These are phyloP conservation scores for Onygena corvina DNA, from an alignment of 2,329 filamentous ascomycete genomes.

Conservation along the genomic window DNA sequence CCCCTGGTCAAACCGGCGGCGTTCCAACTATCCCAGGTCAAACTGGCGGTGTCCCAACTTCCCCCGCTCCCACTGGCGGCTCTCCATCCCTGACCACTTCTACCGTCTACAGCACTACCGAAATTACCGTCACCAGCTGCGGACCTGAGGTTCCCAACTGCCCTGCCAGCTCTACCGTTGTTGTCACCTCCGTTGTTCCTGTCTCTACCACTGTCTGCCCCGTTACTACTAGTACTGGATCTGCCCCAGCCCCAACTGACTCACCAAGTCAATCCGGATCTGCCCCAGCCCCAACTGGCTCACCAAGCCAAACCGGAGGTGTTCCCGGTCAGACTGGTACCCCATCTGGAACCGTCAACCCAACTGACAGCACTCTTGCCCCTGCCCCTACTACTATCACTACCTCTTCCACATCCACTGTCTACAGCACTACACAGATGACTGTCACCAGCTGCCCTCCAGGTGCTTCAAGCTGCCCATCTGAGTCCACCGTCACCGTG, in stretches of 20 bases:
- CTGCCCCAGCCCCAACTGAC: neutral
- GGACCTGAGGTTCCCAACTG: constrained; percentile 37
- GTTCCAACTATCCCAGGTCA: neutral
- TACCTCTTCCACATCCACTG: constrained; percentile 26
- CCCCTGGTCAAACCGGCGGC: neutral
- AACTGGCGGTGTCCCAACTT: neutral
- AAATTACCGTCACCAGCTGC: constrained; percentile 32
- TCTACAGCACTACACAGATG: constrained; percentile 27
- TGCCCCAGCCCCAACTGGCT: neutral
- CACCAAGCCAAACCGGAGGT: neutral
- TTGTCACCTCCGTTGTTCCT: constrained; percentile 45
- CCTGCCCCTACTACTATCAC: constrained; percentile 11
- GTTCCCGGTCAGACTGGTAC: neutral
- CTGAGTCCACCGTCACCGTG: constrained; percentile 37
- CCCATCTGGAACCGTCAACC: neutral
- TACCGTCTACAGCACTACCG: constrained; percentile 28
- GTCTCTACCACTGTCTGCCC: constrained; percentile 51
- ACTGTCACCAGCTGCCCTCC: constrained; percentile 33
- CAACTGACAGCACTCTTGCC: neutral
- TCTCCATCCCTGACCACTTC: constrained; percentile 26
- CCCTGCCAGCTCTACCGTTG: constrained; percentile 39
- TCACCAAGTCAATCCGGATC: neutral
- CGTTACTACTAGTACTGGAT: constrained; percentile 23
- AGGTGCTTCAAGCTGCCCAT: constrained; percentile 41
- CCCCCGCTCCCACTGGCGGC: neutral